Base-by-base conservation (phyloP, 495 filamentous ascomycete species). In the Lepraria neglecta region DNA sequence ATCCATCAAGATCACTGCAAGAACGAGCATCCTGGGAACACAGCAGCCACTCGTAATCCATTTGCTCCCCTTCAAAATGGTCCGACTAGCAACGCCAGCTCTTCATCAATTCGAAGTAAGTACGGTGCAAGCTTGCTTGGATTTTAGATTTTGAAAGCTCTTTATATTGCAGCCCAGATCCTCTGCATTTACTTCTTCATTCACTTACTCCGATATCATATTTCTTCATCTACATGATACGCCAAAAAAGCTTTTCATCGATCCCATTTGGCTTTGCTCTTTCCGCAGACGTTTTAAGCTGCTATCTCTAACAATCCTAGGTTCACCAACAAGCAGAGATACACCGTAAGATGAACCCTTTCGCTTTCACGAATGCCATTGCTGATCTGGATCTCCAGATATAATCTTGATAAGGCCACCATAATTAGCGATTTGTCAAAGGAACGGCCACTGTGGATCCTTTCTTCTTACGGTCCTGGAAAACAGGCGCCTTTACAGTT, bases 381-480 rank as follows among this genome's bases (percentile, higher is more conserved):
- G 30, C 43, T 61, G 14, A 64, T 19, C 7, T 35, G n/a, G 1
- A 6, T 47, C 11, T 45, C 19, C 30, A 67, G 66, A 9, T 68
- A 63, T 52, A 65, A 63, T 17, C 64, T 68, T 31, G 61, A 62
- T 46, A 68, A 61, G 21, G 35, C 21, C 17, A 43, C 14, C 14
- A 64, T 68, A 54, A 58, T 15, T 14, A 66, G 58, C 27, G 66
- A 68, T 64, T 47, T 68, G 35, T 50, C 60, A 5, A 72, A 76
- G 35, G 88, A 91, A 57, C 81, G 79, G 21, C 91, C 91, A 43
- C 68, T 78, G 77, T 96, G 90, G 88, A 80, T 90, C 14, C 80
- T 95, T n/a, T 95, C 91, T 0, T 79, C 84, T 43, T 96, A 92
- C 71, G 87, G 82, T 6, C 90, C 91, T 0, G 84, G 82, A 5